These are phyloP conservation scores for Mortierella hygrophila DNA, from an alignment of 192 early-diverging fungal genomes.

Conservation along the genomic window DNA sequence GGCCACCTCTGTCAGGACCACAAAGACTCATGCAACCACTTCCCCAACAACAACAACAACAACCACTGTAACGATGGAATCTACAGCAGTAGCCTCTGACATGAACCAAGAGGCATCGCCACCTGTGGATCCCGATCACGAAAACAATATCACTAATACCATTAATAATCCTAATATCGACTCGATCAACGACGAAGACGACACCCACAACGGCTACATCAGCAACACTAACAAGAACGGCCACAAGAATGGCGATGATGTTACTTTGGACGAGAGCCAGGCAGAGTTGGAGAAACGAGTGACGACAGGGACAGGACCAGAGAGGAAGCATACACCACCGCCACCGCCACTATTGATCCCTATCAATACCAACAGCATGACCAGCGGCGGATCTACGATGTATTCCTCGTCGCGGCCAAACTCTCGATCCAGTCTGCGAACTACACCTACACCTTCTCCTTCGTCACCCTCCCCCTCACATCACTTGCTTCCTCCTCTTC, in stretches of 20 bases:
- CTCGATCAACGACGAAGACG: neutral
- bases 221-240: neutral
- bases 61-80: neutral
- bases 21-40: neutral
- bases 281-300: too few relatives aligned
- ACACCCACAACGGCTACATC: constrained; percentile 9
- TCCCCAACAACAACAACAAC: neutral
- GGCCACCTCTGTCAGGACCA: neutral
- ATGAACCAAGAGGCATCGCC: neutral
- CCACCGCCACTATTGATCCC: neutral
- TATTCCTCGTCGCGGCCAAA: neutral
- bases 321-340: neutral
- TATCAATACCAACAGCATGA: neutral
- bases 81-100: neutral
- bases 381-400: neutral
- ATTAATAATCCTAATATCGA: neutral
- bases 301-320: neutral
- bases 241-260: neutral
- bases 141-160: neutral
- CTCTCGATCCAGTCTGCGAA: neutral
- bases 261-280: neutral
- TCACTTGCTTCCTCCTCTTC: neutral
- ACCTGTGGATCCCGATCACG: neutral
- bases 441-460: neutral
- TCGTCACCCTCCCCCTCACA: neutral